Evolutionary conservation across 345 rosid genomes (phyloP).

Genomic region (Lagerstroemia speciosa): DNA sequence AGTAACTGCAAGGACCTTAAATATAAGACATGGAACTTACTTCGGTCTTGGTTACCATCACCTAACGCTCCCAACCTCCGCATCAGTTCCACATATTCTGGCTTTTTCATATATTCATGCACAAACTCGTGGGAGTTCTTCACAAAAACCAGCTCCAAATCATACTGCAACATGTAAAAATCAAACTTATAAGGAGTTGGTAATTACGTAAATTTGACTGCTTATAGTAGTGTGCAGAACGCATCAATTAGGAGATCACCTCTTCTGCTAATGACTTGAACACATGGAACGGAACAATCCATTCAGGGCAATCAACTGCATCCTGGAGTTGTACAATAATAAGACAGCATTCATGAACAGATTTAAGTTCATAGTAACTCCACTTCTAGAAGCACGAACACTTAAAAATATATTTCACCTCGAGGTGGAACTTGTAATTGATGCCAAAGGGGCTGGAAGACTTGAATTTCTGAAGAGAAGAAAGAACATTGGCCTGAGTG

Average conservation of each 20-base stretch:
- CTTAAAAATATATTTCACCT: conserved; percentile 34
- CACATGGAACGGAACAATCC: conserved; percentile 89
- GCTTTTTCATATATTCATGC: conserved; percentile 67
- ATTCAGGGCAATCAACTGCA: conserved; percentile 97
- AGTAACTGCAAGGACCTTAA: not conserved
- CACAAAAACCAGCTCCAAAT: conserved; percentile 73
- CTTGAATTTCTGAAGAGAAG: conserved; percentile 61
- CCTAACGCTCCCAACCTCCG: conserved; percentile 93
- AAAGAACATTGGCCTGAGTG: conserved; percentile 11
- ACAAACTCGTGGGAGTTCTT: conserved; percentile 93
- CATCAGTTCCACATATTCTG: conserved; percentile 74
- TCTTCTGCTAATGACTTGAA: conserved; percentile 91
- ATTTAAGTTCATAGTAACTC: not conserved
- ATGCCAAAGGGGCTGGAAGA: conserved; percentile 76
- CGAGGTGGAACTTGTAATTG: conserved; percentile 82
- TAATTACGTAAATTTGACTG: not conserved
- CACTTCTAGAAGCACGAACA: not conserved
- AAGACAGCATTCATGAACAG: not conserved
- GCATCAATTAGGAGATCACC: conserved; percentile 26
- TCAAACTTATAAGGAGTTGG: not conserved
- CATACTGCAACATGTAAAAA: conserved; percentile 50
- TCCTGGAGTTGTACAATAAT: conserved; percentile 43
- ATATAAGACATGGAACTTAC: conserved; percentile 29
- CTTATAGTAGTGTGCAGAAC: not conserved
- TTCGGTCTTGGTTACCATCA: conserved; percentile 82